Conservation (phyloP, 2,329 filamentous ascomycete genomes). For the Rosellinia necatrix region DNA sequence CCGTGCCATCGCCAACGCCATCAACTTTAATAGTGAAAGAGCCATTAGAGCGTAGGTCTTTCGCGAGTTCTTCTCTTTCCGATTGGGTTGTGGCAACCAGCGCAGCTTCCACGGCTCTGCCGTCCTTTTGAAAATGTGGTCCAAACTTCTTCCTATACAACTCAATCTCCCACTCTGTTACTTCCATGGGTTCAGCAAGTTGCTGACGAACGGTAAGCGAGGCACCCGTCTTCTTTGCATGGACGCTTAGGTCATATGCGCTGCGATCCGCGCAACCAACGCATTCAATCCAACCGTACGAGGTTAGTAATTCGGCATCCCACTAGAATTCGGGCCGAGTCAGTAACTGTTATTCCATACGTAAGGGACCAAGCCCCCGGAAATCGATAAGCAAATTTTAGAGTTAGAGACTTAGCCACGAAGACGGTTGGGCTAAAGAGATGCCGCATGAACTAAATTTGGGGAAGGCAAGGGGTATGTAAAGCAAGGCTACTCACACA, state of each 20-base stretch:
- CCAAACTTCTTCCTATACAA: conserved; percentile 96
- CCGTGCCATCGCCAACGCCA: conserved; percentile 65
- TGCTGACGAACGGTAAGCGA: conserved; percentile 84
- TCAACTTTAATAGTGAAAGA: conserved; percentile 77
- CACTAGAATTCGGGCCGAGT: conserved; percentile 50
- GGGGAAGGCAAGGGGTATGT: background rate
- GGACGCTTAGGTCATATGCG: conserved; percentile 91
- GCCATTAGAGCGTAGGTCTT: conserved; percentile 71
- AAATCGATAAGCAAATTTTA: no score
- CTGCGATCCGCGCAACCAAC: conserved; percentile 95
- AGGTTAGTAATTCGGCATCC: conserved; percentile 92
- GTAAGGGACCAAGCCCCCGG: no score
- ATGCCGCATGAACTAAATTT: background rate
- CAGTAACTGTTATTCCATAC: conserved; percentile 8
- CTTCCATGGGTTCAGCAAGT: conserved; percentile 73
- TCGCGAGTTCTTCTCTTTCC: conserved; percentile 76
- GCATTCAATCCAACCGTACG: conserved; percentile 97
- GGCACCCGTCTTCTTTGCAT: conserved; percentile 89
- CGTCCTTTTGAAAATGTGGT: conserved; percentile 92
- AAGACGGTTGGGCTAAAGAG: no score
- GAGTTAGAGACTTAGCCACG: no score
- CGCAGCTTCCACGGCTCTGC: conserved; percentile 80
- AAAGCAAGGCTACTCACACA: conserved; percentile 52
- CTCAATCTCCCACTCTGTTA: conserved; percentile 88
- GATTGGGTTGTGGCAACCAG: conserved; percentile 78